Base-by-base conservation (phyloP, 192 early-diverging fungal genomes). In the Entophlyctis luteolus region DNA sequence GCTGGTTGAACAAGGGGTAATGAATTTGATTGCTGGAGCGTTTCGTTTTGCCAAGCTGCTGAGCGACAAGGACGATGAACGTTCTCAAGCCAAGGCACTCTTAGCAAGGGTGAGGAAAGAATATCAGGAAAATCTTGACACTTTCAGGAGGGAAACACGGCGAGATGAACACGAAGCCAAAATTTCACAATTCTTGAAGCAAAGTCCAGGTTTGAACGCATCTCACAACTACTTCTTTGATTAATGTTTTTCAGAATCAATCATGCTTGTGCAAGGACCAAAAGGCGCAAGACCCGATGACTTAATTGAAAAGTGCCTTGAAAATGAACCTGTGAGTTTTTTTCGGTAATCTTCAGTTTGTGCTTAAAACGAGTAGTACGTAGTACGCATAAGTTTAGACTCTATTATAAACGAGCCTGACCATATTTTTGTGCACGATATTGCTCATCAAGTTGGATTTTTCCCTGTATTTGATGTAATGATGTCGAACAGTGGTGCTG, bases 381-480 rank as follows among this genome's bases (percentile, higher is more conserved):
- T 91, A 62, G 48, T 98, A 4, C 71, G 87, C n/a, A 91, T 98
- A 49, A 79, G 91, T 47, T 90, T 89, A 54, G 86, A 91, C 59
- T 84, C 86, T 31, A 75, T 98, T 50, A 87, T 84, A 0, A 85
- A 85, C 55, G 80, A 89, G 34, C 88, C 81, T 59, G 87, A 90
- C 48, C 77, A 88, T 47, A 86, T 91, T 47, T 69, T 94, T 73
- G 81, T 95, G 55, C 81, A 84, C n/a, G 71, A 72, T 12, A 74
- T 98, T 65, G 93, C 94, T 0, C 79, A 80, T 29, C 92, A 97
- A 77, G 81, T 98, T 20, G 90, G 91, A 3, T 96, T 91, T 79
- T 90, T 92, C 74, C 96, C 96, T 3, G 75, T 93, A 32, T 94
- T 98, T 71, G 90, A 88, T 59, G 90, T 85, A 69, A 62, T 50